Evolutionary conservation across 495 filamentous ascomycete genomes (phyloP).

Genomic region (Pyronema domesticum): DNA sequence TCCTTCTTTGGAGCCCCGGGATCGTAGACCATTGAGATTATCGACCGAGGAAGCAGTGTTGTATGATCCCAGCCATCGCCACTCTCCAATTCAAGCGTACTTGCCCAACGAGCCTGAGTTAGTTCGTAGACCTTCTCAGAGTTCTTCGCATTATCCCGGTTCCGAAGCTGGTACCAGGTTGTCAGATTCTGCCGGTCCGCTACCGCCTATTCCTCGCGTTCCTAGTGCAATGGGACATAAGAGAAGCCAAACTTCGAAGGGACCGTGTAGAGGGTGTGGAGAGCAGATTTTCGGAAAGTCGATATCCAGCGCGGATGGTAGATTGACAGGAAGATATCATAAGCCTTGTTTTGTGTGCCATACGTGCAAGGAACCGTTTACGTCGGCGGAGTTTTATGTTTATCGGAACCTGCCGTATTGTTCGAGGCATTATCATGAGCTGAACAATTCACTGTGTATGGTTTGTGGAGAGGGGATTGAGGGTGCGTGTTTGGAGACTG

Average conservation of each 20-base stretch:
- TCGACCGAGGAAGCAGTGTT: too few species aligned
- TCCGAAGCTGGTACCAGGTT: too few species aligned
- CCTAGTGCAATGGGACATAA: constrained; percentile 3
- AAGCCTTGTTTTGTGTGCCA: constrained; percentile 85
- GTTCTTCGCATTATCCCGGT: too few species aligned
- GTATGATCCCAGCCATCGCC: too few species aligned
- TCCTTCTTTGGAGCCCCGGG: too few species aligned
- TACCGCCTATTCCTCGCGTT: too few species aligned
- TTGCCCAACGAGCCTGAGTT: too few species aligned
- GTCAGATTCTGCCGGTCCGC: too few species aligned
- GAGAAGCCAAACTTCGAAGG: constrained; percentile 34
- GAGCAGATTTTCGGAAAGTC: constrained; percentile 74
- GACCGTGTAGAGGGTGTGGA: constrained; percentile 67
- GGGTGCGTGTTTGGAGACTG: constrained; percentile 84
- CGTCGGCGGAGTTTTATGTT: constrained; percentile 85
- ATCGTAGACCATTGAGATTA: too few species aligned
- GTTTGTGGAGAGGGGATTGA: constrained; percentile 75
- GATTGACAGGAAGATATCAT: constrained; percentile 84
- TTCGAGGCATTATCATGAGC: constrained; percentile 77
- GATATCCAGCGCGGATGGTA: constrained; percentile 80
- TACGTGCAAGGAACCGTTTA: constrained; percentile 64
- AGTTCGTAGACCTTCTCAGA: too few species aligned
- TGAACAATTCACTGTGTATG: constrained; percentile 70
- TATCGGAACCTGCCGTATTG: constrained; percentile 74
- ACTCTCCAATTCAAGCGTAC: too few species aligned